Evolutionary conservation across 768 basidiomycete genomes (phyloP).

Genomic region (Mycena capillaripes): DNA sequence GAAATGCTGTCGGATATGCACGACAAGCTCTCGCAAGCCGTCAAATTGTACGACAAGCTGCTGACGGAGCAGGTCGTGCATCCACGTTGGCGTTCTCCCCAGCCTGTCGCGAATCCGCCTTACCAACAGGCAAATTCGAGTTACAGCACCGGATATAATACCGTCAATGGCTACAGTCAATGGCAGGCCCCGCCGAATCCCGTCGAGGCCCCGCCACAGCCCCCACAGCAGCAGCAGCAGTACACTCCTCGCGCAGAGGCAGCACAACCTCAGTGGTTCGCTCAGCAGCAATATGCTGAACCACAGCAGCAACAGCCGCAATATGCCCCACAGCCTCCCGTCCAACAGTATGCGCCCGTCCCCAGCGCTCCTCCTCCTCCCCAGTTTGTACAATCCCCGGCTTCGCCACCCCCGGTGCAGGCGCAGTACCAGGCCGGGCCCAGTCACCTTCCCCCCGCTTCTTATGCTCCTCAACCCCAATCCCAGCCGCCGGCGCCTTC

Average conservation of each 20-base stretch:
- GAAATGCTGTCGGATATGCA: constrained; percentile 96
- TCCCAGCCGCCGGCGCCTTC: constrained; percentile 36
- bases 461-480: constrained; percentile 42
- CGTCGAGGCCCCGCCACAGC: constrained; percentile 31
- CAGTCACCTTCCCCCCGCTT: constrained; percentile 41
- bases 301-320: constrained; percentile 46
- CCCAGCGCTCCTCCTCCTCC: constrained; percentile 34
- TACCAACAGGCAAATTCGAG: constrained; percentile 49
- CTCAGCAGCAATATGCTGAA: constrained; percentile 44
- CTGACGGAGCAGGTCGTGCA: constrained; percentile 86
- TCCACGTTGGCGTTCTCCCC: constrained; percentile 71
- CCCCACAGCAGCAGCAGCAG: constrained; percentile 39
- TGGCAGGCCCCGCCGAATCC: constrained; percentile 49
- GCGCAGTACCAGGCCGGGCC: constrained; percentile 44
- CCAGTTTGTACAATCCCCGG: constrained; percentile 32
- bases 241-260: constrained; percentile 30
- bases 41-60: constrained; percentile 91
- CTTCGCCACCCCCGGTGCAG: constrained; percentile 19
- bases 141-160: constrained; percentile 43
- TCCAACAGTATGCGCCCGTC: constrained; percentile 38
- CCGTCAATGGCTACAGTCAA: constrained; percentile 48
- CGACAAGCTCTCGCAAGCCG: constrained; percentile 91
- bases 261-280: constrained; percentile 31
- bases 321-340: constrained; percentile 37
- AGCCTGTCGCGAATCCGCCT: constrained; percentile 44